Percentiles rank a stretch among this genome's conserved stretches.
Evolutionary conservation across 805 yeast species (phyloP).

Genomic region (Wickerhamiella sorbophila): DNA sequence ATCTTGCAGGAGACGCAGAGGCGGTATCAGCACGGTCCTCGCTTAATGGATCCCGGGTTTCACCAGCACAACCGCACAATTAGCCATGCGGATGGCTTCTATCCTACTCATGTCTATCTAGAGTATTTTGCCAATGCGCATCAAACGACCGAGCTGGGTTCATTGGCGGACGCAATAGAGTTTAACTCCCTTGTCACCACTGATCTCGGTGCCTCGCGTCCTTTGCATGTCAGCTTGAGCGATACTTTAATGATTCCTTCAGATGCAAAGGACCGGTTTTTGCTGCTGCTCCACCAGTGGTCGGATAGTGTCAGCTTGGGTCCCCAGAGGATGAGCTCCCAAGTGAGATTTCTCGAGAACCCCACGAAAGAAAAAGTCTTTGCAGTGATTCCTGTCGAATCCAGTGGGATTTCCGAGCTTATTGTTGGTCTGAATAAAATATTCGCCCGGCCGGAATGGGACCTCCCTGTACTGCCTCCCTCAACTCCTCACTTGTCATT

Average conservation of each 20-base stretch:
- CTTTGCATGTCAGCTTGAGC: constrained; percentile 20
- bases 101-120: background rate
- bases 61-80: background rate
- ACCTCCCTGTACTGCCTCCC: background rate
- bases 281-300: background rate
- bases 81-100: background rate
- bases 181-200: constrained; percentile 1
- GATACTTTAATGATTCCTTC: constrained; percentile 18
- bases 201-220: constrained; percentile 14
- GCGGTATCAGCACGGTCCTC: background rate
- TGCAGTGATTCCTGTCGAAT: background rate
- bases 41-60: background rate
- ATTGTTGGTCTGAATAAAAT: background rate
- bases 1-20: background rate
- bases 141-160: background rate
- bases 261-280: constrained; percentile 6
- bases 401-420: background rate
- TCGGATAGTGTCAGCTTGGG: background rate
- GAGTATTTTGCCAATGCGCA: background rate
- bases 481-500: background rate
- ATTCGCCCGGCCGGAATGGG: background rate
- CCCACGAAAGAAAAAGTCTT: background rate
- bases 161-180: background rate
- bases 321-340: background rate
- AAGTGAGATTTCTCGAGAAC: background rate